phyloP scores from a whole-genome alignment of 2,329 filamentous ascomycete species.

The Neospermospora avenae region DNA sequence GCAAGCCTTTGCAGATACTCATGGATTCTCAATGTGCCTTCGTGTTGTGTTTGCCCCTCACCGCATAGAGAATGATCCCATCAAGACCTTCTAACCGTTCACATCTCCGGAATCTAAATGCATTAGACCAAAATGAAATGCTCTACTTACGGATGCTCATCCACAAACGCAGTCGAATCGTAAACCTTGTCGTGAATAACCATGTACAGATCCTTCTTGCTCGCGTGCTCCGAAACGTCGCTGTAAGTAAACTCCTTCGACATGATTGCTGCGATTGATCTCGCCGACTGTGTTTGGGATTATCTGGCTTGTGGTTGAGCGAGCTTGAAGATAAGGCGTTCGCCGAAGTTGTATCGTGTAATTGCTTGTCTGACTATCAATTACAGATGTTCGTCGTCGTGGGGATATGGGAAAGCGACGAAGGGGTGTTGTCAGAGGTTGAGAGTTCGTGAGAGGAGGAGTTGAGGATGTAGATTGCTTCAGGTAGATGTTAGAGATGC shows the following conservation, averaged over 20 bases:
- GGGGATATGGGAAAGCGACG: background rate
- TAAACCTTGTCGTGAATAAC: conserved; percentile 98
- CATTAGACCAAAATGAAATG: background rate
- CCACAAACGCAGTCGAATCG: conserved; percentile 81
- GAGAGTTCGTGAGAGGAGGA: background rate
- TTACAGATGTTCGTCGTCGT: background rate
- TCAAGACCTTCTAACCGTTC: background rate
- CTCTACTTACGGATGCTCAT: conserved; percentile 82
- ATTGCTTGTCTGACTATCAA: background rate
- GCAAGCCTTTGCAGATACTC: background rate
- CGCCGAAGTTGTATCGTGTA: background rate
- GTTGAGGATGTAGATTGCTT: background rate
- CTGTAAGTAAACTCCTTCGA: conserved; percentile 67
- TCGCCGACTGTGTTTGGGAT: background rate
- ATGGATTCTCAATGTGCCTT: background rate
- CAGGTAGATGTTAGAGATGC: background rate
- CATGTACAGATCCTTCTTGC: conserved; percentile 90
- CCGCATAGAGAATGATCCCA: background rate
- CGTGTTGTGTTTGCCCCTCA: background rate
- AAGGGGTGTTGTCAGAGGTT: background rate
- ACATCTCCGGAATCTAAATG: background rate
- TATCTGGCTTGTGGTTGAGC: background rate
- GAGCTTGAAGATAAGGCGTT: background rate
- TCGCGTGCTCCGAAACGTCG: conserved; percentile 81
- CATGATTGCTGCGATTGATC: conserved; percentile 39